phyloP scores from a whole-genome alignment of 1,284 basidiomycete genomes.

The Psilocybe mexicana region DNA sequence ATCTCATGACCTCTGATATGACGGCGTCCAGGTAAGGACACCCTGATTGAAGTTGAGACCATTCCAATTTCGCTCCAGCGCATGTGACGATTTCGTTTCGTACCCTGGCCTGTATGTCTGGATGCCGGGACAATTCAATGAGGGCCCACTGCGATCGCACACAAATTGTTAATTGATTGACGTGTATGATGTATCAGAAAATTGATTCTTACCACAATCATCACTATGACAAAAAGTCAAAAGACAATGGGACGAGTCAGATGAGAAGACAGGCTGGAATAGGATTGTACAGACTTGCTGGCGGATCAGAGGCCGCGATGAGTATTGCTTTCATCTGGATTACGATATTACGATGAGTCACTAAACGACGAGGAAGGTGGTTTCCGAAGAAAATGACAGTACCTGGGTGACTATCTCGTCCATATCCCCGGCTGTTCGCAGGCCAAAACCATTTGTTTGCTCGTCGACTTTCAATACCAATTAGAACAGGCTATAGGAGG shows the following conservation, averaged over 20 bases:
- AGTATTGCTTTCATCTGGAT: slow-evolving; percentile 19
- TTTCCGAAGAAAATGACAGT: neutral
- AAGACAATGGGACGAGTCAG: neutral
- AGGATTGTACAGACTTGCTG: slow-evolving; percentile 18
- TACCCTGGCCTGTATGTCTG: slow-evolving; percentile 41
- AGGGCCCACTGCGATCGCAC: slow-evolving; percentile 28
- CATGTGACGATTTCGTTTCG: slow-evolving; percentile 40
- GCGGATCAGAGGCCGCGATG: slow-evolving; percentile 21
- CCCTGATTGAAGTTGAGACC: slow-evolving; percentile 35
- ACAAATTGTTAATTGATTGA: neutral
- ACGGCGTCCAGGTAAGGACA: slow-evolving; percentile 52
- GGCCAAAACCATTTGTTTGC: neutral
- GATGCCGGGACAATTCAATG: slow-evolving; percentile 42
- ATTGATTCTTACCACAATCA: slow-evolving; percentile 5
- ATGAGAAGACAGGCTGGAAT: neutral
- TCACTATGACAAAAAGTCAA: neutral
- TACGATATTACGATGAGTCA: neutral
- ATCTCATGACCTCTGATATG: slow-evolving; percentile 37
- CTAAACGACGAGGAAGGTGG: neutral
- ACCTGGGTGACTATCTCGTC: slow-evolving; percentile 10
- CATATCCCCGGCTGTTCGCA: neutral
- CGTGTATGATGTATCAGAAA: neutral
- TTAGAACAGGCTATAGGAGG: too few relatives aligned
- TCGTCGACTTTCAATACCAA: neutral
- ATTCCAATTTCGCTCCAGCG: slow-evolving; percentile 22